Percentiles rank a stretch among this genome's conserved stretches.
phyloP scores from a whole-genome alignment of 1,284 basidiomycete genomes.

The Fomitopsis schrenkii region DNA sequence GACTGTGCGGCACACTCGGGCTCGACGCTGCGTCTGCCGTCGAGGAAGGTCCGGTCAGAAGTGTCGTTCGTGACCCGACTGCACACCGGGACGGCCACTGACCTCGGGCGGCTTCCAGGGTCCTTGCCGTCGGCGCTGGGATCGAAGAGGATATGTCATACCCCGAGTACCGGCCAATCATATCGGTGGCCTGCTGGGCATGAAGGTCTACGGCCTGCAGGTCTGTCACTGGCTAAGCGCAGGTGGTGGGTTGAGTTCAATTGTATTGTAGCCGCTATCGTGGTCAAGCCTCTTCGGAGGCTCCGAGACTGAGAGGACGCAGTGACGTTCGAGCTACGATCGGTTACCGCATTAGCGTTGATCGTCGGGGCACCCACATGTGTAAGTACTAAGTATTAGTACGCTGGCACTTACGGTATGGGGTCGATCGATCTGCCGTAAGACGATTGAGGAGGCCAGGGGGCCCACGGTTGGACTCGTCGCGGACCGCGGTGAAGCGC shows the following conservation, averaged over 20 bases:
- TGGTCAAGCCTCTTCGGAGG: too few species aligned
- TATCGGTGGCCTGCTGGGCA: background rate
- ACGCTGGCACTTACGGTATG: background rate
- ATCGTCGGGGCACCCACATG: conserved; percentile 1
- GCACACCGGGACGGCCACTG: background rate
- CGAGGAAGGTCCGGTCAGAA: background rate
- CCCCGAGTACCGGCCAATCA: background rate
- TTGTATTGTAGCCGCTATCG: too few species aligned
- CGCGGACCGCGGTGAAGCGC: background rate
- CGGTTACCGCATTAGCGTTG: background rate
- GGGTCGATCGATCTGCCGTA: conserved; percentile 3
- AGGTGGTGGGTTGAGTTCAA: background rate
- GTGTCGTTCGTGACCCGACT: background rate
- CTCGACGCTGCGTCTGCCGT: background rate
- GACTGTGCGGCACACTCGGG: background rate
- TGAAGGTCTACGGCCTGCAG: too few species aligned
- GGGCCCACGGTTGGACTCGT: background rate
- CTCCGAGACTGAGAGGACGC: background rate
- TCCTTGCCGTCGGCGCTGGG: background rate
- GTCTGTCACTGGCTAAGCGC: background rate
- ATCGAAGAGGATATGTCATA: background rate
- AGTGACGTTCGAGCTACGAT: background rate
- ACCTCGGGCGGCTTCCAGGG: background rate
- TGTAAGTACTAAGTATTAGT: background rate
- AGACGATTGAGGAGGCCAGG: background rate